phyloP scores from a whole-genome alignment of 768 basidiomycete genomes.

The Pleurotus tuoliensis region DNA sequence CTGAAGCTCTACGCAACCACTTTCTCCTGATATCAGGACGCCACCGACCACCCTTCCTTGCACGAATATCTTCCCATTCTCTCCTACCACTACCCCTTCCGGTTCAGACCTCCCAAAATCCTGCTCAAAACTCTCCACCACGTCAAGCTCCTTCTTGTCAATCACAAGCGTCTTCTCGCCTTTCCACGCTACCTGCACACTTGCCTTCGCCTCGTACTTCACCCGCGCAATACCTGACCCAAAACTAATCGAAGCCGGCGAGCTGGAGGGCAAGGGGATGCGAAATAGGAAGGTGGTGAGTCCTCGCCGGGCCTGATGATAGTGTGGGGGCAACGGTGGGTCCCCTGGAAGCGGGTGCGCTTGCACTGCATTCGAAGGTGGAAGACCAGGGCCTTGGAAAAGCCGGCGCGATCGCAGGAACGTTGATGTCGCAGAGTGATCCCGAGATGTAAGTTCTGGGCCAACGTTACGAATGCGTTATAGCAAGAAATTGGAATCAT shows the following conservation, averaged over 20 bases:
- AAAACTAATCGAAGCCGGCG: slow-evolving; percentile 70
- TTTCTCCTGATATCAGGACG: slow-evolving; percentile 62
- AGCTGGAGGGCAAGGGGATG: slow-evolving; percentile 64
- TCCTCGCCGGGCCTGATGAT: slow-evolving; percentile 73
- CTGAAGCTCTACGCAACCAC: slow-evolving; percentile 68
- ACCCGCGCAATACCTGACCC: slow-evolving; percentile 65
- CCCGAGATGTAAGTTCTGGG: slow-evolving; percentile 69
- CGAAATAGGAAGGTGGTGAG: slow-evolving; percentile 76
- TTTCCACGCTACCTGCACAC: slow-evolving; percentile 71
- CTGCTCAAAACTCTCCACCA: slow-evolving; percentile 55
- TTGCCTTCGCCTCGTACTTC: slow-evolving; percentile 70
- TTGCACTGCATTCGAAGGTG: slow-evolving; percentile 81
- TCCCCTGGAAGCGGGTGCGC: slow-evolving; percentile 56
- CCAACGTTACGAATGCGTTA: neutral
- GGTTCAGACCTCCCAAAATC: slow-evolving; percentile 36
- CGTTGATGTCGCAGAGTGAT: slow-evolving; percentile 76
- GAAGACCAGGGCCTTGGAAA: slow-evolving; percentile 79
- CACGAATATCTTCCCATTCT: slow-evolving; percentile 77
- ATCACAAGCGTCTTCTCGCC: slow-evolving; percentile 68
- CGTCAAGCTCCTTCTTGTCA: slow-evolving; percentile 54
- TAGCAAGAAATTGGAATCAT: neutral
- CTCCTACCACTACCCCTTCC: slow-evolving; percentile 64
- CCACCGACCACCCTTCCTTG: slow-evolving; percentile 65
- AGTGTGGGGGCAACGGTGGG: slow-evolving; percentile 56
- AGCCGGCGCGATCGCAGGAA: slow-evolving; percentile 68